Evolutionary conservation across 2,329 filamentous ascomycete species (phyloP).

Genomic region (Zopfia rhizophila): DNA sequence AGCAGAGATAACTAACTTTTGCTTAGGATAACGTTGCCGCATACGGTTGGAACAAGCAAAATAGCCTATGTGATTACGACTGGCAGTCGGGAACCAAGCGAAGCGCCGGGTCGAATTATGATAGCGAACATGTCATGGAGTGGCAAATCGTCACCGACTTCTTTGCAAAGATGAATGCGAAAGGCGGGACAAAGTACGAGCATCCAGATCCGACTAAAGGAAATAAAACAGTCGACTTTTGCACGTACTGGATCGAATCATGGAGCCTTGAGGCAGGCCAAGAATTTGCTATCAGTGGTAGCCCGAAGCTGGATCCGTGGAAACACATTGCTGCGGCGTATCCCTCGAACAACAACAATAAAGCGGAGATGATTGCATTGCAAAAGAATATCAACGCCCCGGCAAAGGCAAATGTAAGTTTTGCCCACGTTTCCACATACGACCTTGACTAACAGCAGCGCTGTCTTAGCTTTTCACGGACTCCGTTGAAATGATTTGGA

Average conservation of each 20-base stretch:
- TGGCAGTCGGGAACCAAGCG: constrained; percentile 9
- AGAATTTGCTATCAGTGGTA: no score
- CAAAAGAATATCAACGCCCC: no score
- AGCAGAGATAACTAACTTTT: no score
- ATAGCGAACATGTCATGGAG: constrained; percentile 19
- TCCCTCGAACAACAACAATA: no score
- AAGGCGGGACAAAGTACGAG: neutral
- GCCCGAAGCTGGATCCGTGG: no score
- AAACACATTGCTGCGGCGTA: no score
- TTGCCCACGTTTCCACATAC: neutral
- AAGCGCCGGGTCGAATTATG: constrained; percentile 5
- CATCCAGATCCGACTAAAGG: no score
- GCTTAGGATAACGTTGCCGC: constrained; percentile 7
- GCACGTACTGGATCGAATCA: neutral
- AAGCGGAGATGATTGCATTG: no score
- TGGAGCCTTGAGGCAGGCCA: no score
- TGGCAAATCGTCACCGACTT: constrained; percentile 20
- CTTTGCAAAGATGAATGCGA: constrained; percentile 1
- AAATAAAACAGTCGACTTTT: constrained; percentile 2
- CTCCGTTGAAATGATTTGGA: constrained; percentile 2
- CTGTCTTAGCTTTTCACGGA: constrained; percentile 4
- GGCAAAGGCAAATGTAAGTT: constrained; percentile 1
- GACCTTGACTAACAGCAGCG: neutral
- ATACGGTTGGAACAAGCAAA: constrained; percentile 6
- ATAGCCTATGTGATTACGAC: constrained; percentile 4